phyloP scores from a whole-genome alignment of 768 basidiomycete genomes.

The Roridomyces roridus region DNA sequence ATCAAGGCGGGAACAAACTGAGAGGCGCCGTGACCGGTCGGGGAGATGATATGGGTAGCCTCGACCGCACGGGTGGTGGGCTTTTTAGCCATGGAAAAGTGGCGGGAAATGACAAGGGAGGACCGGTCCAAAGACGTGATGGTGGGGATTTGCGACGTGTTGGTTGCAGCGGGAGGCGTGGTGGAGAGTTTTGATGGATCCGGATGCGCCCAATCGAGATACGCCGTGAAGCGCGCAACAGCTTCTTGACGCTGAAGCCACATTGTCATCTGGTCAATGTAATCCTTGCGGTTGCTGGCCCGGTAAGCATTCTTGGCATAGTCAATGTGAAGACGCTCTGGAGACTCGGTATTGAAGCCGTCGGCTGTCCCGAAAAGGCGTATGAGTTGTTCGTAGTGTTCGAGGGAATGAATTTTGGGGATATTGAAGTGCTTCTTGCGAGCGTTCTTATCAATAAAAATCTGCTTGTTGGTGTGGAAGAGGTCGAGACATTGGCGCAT shows the following conservation, averaged over 20 bases:
- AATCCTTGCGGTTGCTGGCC: conserved; percentile 31
- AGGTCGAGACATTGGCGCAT: conserved; percentile 26
- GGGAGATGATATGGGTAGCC: conserved; percentile 4
- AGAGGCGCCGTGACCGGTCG: neutral
- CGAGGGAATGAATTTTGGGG: conserved; percentile 38
- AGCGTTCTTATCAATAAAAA: conserved; percentile 28
- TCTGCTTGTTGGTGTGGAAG: conserved; percentile 34
- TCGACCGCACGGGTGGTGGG: neutral
- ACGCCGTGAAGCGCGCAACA: neutral
- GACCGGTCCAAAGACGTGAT: too few relatives aligned
- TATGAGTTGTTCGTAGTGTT: conserved; percentile 34
- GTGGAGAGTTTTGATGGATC: too few relatives aligned
- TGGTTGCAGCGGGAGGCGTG: neutral
- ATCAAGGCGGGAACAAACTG: neutral
- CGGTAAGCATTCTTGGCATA: conserved; percentile 39
- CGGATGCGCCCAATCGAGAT: neutral
- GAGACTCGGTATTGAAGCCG: conserved; percentile 36
- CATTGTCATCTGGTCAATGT: conserved; percentile 40
- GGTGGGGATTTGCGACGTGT: neutral
- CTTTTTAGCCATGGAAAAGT: neutral
- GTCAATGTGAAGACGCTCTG: conserved; percentile 45
- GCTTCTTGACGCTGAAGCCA: conserved; percentile 40
- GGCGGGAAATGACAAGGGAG: neutral
- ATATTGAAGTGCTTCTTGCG: conserved; percentile 39
- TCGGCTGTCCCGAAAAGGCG: conserved; percentile 29